Base-by-base conservation (phyloP, 306 rosid genomes). In the Pachyrhizus erosus region DNA sequence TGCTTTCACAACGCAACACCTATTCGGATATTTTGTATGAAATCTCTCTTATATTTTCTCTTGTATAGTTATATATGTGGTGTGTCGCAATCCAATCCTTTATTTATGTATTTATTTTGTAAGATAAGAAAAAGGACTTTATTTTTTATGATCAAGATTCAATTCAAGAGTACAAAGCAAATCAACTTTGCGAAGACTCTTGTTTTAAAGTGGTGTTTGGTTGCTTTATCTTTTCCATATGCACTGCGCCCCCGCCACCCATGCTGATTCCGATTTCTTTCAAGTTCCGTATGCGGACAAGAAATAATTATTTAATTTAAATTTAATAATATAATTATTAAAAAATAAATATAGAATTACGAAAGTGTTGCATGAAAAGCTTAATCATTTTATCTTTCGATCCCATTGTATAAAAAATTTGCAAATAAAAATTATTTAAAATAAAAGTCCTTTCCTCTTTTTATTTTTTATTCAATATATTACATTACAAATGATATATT, bases 101-200 rank as follows among this genome's bases (percentile, higher is more conserved):
- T 62, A 61, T 62, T 29, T 64, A 14, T 14, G 5, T 14, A 33
- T 62, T 11, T 27, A 29, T 64, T 64, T 64, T 31, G 5, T 17
- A 15, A 64, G 21, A 14, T 5, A 27, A 14, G 13, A 31, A 64
- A 31, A 64, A 31, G 6, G 31, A 5, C 70, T 31, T 64, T 64
- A 1, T 64, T 64, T 64, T 64, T 14, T 7, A 64, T 64, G 43
- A 64, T 64, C 24, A 31, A 62, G 70, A 62, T 58, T 58, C 65
- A 23, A 62, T 58, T 58, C 65, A 23, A 24, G 34, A 58, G 43
- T 31, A 64, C 45, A 64, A 64, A 64, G 70, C 24, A 31, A 15
- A 64, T 24, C 70, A 31, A 64, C 70, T 64, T 64, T 64, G 70
- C 17, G 70, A 62, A 62, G 40, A 10, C 20, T 61, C 24, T 61